phyloP scores from a whole-genome alignment of 2,329 filamentous ascomycete species.

The Camptophora hylomeconis region DNA sequence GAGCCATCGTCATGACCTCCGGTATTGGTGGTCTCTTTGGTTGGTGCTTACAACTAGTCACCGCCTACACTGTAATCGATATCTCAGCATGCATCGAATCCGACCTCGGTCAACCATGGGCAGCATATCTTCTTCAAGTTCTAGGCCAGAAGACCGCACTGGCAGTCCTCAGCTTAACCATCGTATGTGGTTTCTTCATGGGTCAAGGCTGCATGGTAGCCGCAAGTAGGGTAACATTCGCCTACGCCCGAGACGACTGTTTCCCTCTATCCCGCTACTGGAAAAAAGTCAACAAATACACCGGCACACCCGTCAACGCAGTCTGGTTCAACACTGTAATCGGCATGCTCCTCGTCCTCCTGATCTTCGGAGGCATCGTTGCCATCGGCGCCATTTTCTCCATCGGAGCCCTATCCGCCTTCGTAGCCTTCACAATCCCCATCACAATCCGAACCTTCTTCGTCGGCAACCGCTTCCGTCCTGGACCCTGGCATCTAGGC shows the following conservation, averaged over 20 bases:
- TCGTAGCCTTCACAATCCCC: slow-evolving; percentile 37
- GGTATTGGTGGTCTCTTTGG: slow-evolving; percentile 53
- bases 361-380: slow-evolving; percentile 51
- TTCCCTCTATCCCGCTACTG: slow-evolving; percentile 49
- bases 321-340: slow-evolving; percentile 53
- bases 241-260: slow-evolving; percentile 59
- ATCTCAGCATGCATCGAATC: slow-evolving; percentile 46
- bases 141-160: slow-evolving; percentile 48
- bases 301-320: slow-evolving; percentile 56
- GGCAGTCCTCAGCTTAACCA: slow-evolving; percentile 51
- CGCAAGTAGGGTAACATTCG: slow-evolving; percentile 54
- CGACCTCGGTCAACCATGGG: slow-evolving; percentile 56
- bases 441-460: slow-evolving; percentile 32
- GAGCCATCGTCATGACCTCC: slow-evolving; percentile 59
- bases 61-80: slow-evolving; percentile 58
- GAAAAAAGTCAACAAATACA: slow-evolving; percentile 46
- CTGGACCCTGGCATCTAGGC: slow-evolving; percentile 57
- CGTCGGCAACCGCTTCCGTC: slow-evolving; percentile 50
- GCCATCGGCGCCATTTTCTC: slow-evolving; percentile 57
- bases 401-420: slow-evolving; percentile 56
- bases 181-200: slow-evolving; percentile 58
- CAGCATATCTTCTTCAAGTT: slow-evolving; percentile 54
- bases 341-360: slow-evolving; percentile 46
- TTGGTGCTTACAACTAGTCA: slow-evolving; percentile 61
- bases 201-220: slow-evolving; percentile 60